Evolutionary conservation across 345 rosid genomes (phyloP).

Genomic region (Melaleuca quinquenervia): DNA sequence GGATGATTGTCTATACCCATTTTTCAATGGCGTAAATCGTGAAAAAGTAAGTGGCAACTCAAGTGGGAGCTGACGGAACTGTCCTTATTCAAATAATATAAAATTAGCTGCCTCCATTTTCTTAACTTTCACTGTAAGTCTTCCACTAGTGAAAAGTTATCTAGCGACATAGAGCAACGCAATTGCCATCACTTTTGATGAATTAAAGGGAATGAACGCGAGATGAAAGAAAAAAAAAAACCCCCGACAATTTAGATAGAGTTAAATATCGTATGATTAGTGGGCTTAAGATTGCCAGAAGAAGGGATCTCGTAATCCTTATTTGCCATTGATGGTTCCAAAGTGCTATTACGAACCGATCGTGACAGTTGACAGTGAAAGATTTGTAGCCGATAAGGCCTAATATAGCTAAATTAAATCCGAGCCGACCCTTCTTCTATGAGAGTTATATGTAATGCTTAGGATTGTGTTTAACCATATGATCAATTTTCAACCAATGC

Average conservation of each 20-base stretch:
- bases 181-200: neutral
- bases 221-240: neutral
- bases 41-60: neutral
- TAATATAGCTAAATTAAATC: neutral
- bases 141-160: neutral
- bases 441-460: neutral
- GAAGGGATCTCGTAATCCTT: neutral
- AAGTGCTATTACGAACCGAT: neutral
- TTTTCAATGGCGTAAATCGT: neutral
- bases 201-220: neutral
- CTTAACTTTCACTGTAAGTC: neutral
- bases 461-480: neutral
- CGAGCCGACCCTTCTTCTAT: neutral
- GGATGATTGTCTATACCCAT: neutral
- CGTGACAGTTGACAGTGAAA: neutral
- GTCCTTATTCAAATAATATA: neutral
- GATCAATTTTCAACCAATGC: neutral
- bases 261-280: neutral
- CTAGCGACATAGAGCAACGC: neutral
- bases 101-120: neutral
- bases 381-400: neutral
- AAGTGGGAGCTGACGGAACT: neutral
- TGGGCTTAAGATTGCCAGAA: neutral
- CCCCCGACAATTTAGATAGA: neutral
- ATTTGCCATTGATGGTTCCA: neutral